phyloP scores from a whole-genome alignment of 768 basidiomycete genomes.

The Suillus subaureus region DNA sequence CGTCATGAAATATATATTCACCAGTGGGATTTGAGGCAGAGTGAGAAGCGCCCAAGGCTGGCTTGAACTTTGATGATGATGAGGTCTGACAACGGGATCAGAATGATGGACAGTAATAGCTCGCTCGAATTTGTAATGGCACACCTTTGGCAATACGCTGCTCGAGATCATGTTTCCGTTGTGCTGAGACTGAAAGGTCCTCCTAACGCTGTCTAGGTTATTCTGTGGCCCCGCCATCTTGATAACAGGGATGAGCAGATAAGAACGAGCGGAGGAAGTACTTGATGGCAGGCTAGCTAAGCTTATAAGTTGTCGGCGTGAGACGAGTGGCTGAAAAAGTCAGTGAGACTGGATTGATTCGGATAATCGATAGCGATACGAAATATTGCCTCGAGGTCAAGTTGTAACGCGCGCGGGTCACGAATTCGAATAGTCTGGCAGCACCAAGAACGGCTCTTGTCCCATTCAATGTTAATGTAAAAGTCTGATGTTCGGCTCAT shows the following conservation, averaged over 20 bases:
- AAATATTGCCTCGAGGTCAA: constrained; percentile 2
- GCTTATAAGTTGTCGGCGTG: constrained; percentile 11
- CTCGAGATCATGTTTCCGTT: constrained; percentile 5
- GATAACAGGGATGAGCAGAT: background rate
- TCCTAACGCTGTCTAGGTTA: constrained; percentile 4
- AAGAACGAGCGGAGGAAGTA: background rate
- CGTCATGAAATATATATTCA: background rate
- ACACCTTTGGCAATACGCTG: constrained; percentile 4
- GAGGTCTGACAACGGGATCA: background rate
- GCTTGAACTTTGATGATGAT: constrained; percentile 47
- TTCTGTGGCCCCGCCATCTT: background rate
- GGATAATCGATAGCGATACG: constrained; percentile 4
- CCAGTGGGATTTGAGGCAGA: background rate
- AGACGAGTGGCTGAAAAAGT: constrained; percentile 4
- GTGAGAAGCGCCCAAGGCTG: constrained; percentile 30
- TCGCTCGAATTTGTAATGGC: background rate
- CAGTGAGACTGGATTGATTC: constrained; percentile 5
- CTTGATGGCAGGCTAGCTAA: background rate
- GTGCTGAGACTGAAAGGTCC: background rate
- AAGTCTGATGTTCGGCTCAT: background rate
- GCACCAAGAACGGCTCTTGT: constrained; percentile 1
- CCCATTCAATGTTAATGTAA: constrained; percentile 5
- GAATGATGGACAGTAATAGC: background rate
- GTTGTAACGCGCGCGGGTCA: constrained; percentile 4
- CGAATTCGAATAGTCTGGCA: constrained; percentile 3